A percentile compares a stretch with the other conserved stretches of the same genome.
Evolutionary conservation across 768 basidiomycete species (phyloP).

Genomic region (Tylopilus vinaceipallidus): DNA sequence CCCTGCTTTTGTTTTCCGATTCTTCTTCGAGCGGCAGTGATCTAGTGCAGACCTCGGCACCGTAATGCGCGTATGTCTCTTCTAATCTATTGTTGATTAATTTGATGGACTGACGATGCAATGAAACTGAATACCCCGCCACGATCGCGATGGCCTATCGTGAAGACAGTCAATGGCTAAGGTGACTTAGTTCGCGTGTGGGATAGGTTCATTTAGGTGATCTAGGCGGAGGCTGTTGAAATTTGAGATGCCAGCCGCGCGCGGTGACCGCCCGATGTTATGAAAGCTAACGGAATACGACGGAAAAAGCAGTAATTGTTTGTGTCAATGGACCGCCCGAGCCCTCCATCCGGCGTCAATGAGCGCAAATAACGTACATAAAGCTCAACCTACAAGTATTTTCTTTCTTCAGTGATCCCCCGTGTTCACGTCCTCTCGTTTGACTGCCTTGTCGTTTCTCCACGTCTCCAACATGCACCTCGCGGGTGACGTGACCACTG

Average conservation of each 20-base stretch:
- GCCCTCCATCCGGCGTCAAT: conserved; percentile 28
- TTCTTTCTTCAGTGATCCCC: conserved; percentile 22
- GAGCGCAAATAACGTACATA: conserved; percentile 36
- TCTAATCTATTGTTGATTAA: no score
- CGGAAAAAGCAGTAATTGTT: conserved; percentile 14
- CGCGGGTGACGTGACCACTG: conserved; percentile 31
- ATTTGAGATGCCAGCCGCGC: background rate
- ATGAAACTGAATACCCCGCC: no score
- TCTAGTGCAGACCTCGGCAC: no score
- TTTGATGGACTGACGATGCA: no score
- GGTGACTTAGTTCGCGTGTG: conserved; percentile 2
- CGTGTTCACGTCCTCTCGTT: conserved; percentile 32
- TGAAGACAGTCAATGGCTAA: no score
- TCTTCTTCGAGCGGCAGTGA: no score
- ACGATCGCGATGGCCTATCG: no score
- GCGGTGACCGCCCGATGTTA: background rate
- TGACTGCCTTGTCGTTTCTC: conserved; percentile 1
- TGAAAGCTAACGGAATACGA: conserved; percentile 19
- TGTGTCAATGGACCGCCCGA: conserved; percentile 7
- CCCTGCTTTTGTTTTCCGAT: no score
- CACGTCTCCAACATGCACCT: conserved; percentile 10
- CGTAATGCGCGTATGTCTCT: no score
- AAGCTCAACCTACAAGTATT: conserved; percentile 4
- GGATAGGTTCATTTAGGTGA: background rate
- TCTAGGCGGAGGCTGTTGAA: background rate